A percentile compares a stretch with the other conserved stretches of the same genome.
Evolutionary conservation across 768 basidiomycete genomes (phyloP).

Genomic region (Lactarius evosmus): DNA sequence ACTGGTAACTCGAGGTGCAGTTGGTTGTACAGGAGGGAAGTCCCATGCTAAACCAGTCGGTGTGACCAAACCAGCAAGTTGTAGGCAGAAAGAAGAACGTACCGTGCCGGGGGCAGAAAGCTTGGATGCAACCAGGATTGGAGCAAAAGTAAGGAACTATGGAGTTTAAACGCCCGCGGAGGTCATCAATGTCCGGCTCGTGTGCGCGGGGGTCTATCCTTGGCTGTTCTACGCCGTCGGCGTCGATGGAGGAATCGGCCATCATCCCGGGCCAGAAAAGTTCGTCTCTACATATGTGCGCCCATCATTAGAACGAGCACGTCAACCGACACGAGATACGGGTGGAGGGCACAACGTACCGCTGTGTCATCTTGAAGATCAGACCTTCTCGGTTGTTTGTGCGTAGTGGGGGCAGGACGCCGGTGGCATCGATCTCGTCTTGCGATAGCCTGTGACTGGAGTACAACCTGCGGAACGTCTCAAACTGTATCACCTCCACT

Average conservation of each 20-base stretch:
- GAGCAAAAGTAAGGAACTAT: constrained; percentile 29
- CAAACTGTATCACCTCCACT: constrained; percentile 47
- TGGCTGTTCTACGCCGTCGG: constrained; percentile 14
- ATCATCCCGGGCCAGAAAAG: constrained; percentile 18
- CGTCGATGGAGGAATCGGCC: constrained; percentile 6
- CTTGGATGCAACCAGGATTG: constrained; percentile 25
- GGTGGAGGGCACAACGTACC: constrained; percentile 25
- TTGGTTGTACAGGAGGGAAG: constrained; percentile 1
- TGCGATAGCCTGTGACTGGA: constrained; percentile 38
- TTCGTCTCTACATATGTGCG: background rate
- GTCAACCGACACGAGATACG: constrained; percentile 24
- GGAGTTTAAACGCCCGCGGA: constrained; percentile 32
- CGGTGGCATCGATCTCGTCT: constrained; percentile 47
- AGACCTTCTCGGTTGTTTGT: background rate
- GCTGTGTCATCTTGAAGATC: constrained; percentile 31
- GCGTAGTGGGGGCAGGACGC: constrained; percentile 41
- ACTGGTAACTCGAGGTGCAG: constrained; percentile 13
- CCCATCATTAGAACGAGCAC: background rate
- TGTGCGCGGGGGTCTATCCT: constrained; percentile 21
- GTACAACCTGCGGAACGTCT: constrained; percentile 46
- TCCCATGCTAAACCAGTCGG: background rate
- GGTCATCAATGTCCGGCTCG: constrained; percentile 27
- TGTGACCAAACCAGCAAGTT: background rate
- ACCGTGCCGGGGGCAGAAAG: constrained; percentile 18
- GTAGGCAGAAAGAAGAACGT: background rate